Evolutionary conservation across 108 stramenopile genomes (phyloP).

Genomic region (Nitzschia inconspicua): DNA sequence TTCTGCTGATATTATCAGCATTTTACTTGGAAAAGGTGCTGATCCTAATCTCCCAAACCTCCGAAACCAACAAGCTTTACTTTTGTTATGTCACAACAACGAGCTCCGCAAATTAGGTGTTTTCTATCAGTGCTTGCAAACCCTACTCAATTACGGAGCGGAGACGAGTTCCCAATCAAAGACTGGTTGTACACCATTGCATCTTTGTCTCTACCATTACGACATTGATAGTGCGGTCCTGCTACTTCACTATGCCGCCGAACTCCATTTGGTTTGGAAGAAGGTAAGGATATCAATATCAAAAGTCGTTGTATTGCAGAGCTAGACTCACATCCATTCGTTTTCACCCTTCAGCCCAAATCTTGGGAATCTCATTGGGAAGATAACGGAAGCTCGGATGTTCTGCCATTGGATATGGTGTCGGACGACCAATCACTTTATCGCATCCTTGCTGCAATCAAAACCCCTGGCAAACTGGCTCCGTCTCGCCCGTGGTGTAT

Average conservation of each 20-base stretch:
- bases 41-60: slow-evolving; percentile 65
- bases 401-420: slow-evolving; percentile 78
- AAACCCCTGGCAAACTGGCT: slow-evolving; percentile 44
- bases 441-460: slow-evolving; percentile 64
- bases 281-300: slow-evolving; percentile 36
- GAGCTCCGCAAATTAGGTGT: slow-evolving; percentile 47
- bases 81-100: slow-evolving; percentile 78
- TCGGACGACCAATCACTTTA: slow-evolving; percentile 51
- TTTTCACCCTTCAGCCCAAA: slow-evolving; percentile 42
- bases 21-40: slow-evolving; percentile 72
- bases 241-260: slow-evolving; percentile 60
- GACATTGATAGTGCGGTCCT: slow-evolving; percentile 71
- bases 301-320: background rate
- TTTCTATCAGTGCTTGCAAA: slow-evolving; percentile 64
- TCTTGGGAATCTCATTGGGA: slow-evolving; percentile 81
- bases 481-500: slow-evolving; percentile 70
- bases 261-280: slow-evolving; percentile 74
- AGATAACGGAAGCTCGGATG: slow-evolving; percentile 59
- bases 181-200: slow-evolving; percentile 81
- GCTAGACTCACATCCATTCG: background rate
- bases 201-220: slow-evolving; percentile 72
- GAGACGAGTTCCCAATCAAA: slow-evolving; percentile 69
- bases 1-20: slow-evolving; percentile 55
- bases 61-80: slow-evolving; percentile 77
- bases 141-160: slow-evolving; percentile 68